Percentiles rank a stretch among this genome's conserved stretches.
These are phyloP conservation scores for Backusella tuberculispora DNA, from an alignment of 192 early-diverging fungal genomes.

Conservation along the genomic window DNA sequence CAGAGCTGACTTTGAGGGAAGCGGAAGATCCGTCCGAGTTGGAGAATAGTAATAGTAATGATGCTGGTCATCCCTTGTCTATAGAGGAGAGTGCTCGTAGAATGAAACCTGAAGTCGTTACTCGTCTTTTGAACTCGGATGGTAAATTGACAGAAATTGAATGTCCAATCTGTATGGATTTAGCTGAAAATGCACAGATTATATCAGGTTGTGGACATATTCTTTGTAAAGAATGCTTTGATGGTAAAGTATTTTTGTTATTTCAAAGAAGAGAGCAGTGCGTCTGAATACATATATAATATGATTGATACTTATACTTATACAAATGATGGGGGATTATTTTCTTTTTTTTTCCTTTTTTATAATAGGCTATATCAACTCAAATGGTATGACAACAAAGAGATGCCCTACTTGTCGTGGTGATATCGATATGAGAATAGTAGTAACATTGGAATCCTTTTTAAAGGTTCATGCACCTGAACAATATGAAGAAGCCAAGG, in stretches of 20 bases:
- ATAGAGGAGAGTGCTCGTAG: not conserved
- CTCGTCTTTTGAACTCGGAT: not conserved
- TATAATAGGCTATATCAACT: not conserved
- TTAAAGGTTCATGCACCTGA: constrained; percentile 20
- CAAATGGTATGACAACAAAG: not conserved
- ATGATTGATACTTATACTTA: too few relatives aligned
- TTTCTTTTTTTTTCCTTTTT: not conserved
- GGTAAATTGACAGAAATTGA: constrained; percentile 16
- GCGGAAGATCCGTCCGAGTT: not conserved
- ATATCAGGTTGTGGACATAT: constrained; percentile 47
- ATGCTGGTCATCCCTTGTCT: not conserved
- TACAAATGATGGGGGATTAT: too few relatives aligned
- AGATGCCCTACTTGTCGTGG: constrained; percentile 38
- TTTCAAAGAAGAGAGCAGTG: not conserved
- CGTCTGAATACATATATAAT: not conserved
- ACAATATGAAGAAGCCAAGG: not conserved
- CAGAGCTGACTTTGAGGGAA: constrained; percentile 41
- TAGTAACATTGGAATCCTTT: constrained; percentile 25
- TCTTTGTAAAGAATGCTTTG: constrained; percentile 49
- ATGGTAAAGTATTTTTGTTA: constrained; percentile 25
- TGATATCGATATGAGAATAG: not conserved
- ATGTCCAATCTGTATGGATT: constrained; percentile 49
- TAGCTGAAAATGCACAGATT: constrained; percentile 29
- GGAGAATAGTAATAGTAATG: too few relatives aligned
- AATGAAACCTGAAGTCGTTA: not conserved